Evolutionary conservation across 2,329 filamentous ascomycete species (phyloP).

Genomic region (Trichoderma koningii): DNA sequence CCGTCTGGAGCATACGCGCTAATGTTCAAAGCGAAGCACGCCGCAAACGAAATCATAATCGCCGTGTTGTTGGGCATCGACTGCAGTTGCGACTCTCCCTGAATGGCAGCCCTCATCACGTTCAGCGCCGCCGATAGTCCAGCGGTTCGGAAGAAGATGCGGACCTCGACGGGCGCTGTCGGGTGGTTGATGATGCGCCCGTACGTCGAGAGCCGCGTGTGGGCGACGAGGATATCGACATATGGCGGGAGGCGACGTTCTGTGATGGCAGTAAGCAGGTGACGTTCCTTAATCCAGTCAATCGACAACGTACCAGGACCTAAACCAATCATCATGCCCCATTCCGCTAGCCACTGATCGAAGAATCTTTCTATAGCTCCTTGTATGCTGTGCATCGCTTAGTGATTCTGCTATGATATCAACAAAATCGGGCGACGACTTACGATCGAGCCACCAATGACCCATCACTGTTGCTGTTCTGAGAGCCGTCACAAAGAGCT

Average conservation of each 20-base stretch:
- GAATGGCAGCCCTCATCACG: constrained; percentile 71
- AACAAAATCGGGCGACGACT: constrained; percentile 26
- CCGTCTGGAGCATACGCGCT: constrained; percentile 60
- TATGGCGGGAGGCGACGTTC: constrained; percentile 66
- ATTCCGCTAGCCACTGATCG: constrained; percentile 64
- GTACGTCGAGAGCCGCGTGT: constrained; percentile 74
- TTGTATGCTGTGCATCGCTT: constrained; percentile 48
- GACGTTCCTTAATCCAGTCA: neutral
- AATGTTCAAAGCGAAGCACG: constrained; percentile 67
- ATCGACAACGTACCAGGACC: constrained; percentile 47
- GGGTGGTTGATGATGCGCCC: constrained; percentile 74
- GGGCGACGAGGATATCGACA: constrained; percentile 72
- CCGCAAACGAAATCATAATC: constrained; percentile 77
- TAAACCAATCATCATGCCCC: constrained; percentile 59
- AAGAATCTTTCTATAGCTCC: constrained; percentile 67
- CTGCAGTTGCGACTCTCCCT: constrained; percentile 67
- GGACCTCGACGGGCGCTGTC: constrained; percentile 68
- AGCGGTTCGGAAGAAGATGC: constrained; percentile 71
- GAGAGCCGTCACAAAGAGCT: constrained; percentile 60
- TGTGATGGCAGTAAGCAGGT: constrained; percentile 29
- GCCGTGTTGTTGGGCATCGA: constrained; percentile 80
- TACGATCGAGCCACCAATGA: constrained; percentile 56
- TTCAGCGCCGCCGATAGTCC: constrained; percentile 73
- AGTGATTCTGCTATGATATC: constrained; percentile 27
- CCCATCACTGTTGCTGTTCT: constrained; percentile 51